Conservation (phyloP, 140 eudicot genomes). For the Flaveria floridana region DNA sequence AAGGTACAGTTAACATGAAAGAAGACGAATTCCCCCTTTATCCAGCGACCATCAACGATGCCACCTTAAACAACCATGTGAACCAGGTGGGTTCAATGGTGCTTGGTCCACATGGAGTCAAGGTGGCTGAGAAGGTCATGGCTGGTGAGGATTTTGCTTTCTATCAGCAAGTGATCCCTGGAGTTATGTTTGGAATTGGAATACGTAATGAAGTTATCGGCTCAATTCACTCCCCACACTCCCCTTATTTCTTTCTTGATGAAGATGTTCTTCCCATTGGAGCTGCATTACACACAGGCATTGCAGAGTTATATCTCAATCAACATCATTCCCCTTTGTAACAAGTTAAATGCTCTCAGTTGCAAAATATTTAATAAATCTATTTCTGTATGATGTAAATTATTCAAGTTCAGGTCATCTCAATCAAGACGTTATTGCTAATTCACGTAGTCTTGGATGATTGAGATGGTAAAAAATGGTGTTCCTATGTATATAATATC, state of each 20-base stretch:
- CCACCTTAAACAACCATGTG: constrained; percentile 45
- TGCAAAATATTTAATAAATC: constrained; percentile 15
- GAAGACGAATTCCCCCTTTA: constrained; percentile 49
- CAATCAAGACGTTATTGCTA: not conserved
- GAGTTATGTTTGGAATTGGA: constrained; percentile 68
- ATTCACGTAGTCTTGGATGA: not conserved
- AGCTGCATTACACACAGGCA: constrained; percentile 62
- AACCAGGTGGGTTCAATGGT: constrained; percentile 49
- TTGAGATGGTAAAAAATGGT: not conserved
- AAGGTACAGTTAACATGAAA: constrained; percentile 51
- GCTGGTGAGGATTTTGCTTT: constrained; percentile 90
- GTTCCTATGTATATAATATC: not conserved
- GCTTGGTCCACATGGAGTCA: constrained; percentile 54
- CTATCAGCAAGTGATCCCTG: constrained; percentile 68
- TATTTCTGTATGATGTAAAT: not conserved
- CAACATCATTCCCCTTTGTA: constrained; percentile 36
- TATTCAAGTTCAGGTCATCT: not conserved
- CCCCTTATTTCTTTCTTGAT: constrained; percentile 79
- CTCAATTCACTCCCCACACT: constrained; percentile 63
- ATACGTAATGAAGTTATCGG: constrained; percentile 64
- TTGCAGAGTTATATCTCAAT: constrained; percentile 62
- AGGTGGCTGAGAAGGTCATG: constrained; percentile 46
- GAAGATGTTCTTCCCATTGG: constrained; percentile 78
- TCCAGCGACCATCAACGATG: constrained; percentile 66
- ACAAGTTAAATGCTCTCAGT: not conserved